These are phyloP conservation scores for Apiotrichum sp. DNA, from an alignment of 1,284 basidiomycete species.

Conservation along the genomic window DNA sequence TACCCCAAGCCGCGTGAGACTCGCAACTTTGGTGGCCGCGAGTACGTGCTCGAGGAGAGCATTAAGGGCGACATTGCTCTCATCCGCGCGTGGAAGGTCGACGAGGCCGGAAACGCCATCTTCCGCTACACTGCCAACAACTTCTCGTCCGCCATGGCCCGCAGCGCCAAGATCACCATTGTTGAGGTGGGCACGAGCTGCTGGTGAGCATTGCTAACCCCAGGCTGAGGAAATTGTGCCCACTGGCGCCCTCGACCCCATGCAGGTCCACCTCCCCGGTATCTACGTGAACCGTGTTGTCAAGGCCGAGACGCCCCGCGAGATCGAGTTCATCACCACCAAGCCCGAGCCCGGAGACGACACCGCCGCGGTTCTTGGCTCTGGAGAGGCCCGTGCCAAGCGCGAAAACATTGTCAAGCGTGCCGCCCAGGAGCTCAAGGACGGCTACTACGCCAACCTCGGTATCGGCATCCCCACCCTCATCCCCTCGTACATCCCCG, in stretches of 20 bases:
- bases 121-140: slow-evolving; percentile 86
- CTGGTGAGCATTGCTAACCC: background rate
- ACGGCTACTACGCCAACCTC: slow-evolving; percentile 75
- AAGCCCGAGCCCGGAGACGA: slow-evolving; percentile 33
- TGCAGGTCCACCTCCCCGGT: slow-evolving; percentile 72
- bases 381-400: slow-evolving; percentile 46
- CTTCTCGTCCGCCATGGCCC: slow-evolving; percentile 79
- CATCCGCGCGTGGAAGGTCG: slow-evolving; percentile 89
- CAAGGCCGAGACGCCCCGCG: slow-evolving; percentile 67
- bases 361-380: slow-evolving; percentile 16
- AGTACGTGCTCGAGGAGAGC: slow-evolving; percentile 80
- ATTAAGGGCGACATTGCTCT: slow-evolving; percentile 84
- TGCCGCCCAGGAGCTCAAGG: slow-evolving; percentile 81
- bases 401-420: slow-evolving; percentile 63
- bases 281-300: slow-evolving; percentile 86
- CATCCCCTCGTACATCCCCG: slow-evolving; percentile 74
- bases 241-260: slow-evolving; percentile 72
- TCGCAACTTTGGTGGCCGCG: slow-evolving; percentile 69
- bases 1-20: slow-evolving; percentile 72
- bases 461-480: slow-evolving; percentile 86
- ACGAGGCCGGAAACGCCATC: slow-evolving; percentile 78
- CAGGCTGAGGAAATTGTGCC: slow-evolving; percentile 93
- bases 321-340: slow-evolving; percentile 66
- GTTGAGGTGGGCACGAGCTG: slow-evolving; percentile 47
- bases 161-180: slow-evolving; percentile 82